Percentiles rank a stretch among this genome's conserved stretches.
Conservation (phyloP, 495 filamentous ascomycete genomes). For the Aspergillus coremiiformis region DNA sequence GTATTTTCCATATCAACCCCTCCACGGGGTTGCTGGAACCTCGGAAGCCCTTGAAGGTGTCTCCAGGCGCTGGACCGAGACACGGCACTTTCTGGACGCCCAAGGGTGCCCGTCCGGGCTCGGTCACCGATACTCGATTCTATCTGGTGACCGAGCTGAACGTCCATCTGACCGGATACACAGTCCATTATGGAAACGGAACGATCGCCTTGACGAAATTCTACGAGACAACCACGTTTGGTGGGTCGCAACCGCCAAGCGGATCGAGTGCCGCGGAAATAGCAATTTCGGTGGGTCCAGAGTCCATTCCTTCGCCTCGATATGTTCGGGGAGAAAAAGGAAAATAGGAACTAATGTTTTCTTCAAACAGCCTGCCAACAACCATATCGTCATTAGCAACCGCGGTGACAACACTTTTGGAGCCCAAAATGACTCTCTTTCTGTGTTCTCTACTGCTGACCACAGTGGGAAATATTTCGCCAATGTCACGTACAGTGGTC, state of each 20-base stretch:
- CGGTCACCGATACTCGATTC: conserved; percentile 31
- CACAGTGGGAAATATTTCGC: conserved; percentile 13
- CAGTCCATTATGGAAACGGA: conserved; percentile 38
- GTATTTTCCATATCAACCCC: conserved; percentile 45
- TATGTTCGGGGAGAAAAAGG: background rate
- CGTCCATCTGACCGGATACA: conserved; percentile 47
- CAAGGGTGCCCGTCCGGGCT: conserved; percentile 4
- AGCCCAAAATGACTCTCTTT: conserved; percentile 35
- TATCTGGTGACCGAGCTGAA: conserved; percentile 52
- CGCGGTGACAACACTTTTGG: conserved; percentile 48
- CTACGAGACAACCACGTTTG: conserved; percentile 40
- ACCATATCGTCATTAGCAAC: conserved; percentile 44
- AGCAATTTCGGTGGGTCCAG: conserved; percentile 46
- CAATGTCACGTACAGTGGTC: conserved; percentile 22
- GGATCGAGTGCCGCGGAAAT: conserved; percentile 52
- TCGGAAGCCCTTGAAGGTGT: conserved; percentile 10
- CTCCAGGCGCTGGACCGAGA: conserved; percentile 52
- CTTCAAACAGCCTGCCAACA: conserved; percentile 14
- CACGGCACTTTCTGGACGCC: conserved; percentile 50
- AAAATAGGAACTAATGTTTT: too few relatives aligned
- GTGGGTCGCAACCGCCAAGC: conserved; percentile 21
- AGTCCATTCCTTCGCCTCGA: too few relatives aligned
- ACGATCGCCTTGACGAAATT: conserved; percentile 32
- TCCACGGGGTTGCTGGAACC: conserved; percentile 12
- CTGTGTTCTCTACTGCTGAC: conserved; percentile 24